Base-by-base conservation (phyloP, 2,329 filamentous ascomycete species). In the Cladosporium sp. region DNA sequence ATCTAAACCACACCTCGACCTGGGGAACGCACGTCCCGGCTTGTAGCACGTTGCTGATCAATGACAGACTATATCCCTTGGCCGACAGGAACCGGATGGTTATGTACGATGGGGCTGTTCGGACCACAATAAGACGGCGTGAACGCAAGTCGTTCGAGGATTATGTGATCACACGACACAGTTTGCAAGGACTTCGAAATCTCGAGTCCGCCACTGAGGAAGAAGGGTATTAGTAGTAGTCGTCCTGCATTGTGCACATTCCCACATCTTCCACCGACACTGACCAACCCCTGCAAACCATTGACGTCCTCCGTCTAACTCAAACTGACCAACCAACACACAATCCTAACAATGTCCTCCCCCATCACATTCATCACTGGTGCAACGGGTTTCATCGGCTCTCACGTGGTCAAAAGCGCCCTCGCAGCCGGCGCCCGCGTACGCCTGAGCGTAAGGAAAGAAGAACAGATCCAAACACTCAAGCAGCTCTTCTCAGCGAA, bases 311-410 rank as follows among this genome's bases (percentile, higher is more conserved):
- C 23, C 23, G 23, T 26, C 23, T 26, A 26, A 26, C 23, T 26
- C 23, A 26, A 26, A 26, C 23, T 26, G 23, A 49, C 21, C 44
- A 10, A 23, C 23, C 46, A 14, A 23, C n/a, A 50, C 49, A 11
- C 16, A 23, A 18, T 18, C 18, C 23, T 1, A 18, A 53, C 49
- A 4, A 53, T 28, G 23, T 16, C 28, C 5, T 53, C 49, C 1
- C 28, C 71, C 10, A 71, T 73, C 50, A 64, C 69, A 50, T 68
- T 72, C 46, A 66, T 72, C 21, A 74, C 72, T 1, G 73, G 73
- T 3, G 71, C 69, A 2, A 73, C 73, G 23, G 74, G 74, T 50
- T 73, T 72, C 66, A 70, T 76, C 12, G 74, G 73, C 21, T 73
- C 72, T 7, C 70, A 74, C 50, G 69, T 71, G 1, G 67, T 73